Conservation (phyloP, 2,329 filamentous ascomycete genomes). For the Colletotrichum tropicale region DNA sequence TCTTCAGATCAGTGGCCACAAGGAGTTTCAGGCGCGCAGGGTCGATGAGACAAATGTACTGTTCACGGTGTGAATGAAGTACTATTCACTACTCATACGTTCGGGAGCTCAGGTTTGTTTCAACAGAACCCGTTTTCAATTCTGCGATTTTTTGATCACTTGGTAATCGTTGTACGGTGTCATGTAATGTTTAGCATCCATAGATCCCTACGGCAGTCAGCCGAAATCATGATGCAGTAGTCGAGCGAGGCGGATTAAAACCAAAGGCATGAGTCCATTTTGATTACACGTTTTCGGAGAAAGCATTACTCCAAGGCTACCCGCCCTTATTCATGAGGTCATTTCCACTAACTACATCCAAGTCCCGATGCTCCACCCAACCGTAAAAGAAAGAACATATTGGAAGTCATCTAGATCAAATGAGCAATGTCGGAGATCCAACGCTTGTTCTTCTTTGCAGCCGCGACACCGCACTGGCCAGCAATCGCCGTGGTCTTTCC, state of each 20-base stretch:
- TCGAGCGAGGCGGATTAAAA: background rate
- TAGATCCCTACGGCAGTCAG: background rate
- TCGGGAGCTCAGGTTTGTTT: background rate
- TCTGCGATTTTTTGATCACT: accelerated
- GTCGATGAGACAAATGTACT: background rate
- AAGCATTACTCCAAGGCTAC: background rate
- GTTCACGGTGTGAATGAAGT: background rate
- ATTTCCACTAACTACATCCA: background rate
- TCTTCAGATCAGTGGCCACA: background rate
- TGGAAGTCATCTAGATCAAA: background rate
- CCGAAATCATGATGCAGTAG: background rate
- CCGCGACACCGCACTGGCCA: slow-evolving; percentile 12
- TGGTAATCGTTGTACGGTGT: accelerated
- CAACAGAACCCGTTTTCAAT: background rate
- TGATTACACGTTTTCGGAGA: background rate
- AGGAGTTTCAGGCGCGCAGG: background rate
- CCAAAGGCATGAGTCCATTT: background rate
- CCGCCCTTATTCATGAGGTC: background rate
- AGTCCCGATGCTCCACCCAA: background rate
- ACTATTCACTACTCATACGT: background rate
- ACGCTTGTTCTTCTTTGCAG: slow-evolving; percentile 1
- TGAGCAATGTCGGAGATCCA: background rate
- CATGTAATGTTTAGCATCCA: background rate
- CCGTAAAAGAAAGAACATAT: background rate
- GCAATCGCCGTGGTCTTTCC: slow-evolving; percentile 13